Evolutionary conservation across 805 yeast genomes (phyloP), one percentile per base, ranked within the genome.

Genomic region (Metschnikowia peoriensis): DNA sequence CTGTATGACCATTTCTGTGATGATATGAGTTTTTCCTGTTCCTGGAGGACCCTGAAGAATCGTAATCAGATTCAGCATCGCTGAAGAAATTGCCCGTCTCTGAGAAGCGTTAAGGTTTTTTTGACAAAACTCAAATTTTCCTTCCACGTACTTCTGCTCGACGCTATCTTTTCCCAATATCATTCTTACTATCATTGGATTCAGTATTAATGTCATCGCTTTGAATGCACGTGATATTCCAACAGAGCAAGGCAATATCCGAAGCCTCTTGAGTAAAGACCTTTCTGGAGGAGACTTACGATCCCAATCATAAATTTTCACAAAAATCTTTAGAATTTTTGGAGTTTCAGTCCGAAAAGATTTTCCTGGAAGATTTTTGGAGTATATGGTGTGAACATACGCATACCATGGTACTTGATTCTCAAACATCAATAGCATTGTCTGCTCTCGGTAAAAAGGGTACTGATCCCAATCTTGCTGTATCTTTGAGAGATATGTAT

Each of bases 1-100:
- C 61, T 89, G 96, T 59, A 87, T 85, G 28, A 91, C 81, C 51
- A 92, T 88, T 0, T 96, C 85, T 1, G 96, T 92, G 0, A 97
- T 89, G 0, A 96, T 90, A n/a, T 89, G 93, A 0, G 97, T 91
- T 65, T 92, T 92, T 66, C 97, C 97, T 0, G 97, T 91, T 16
- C 78, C 79, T 4, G 97, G 97, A 10, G 97, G 97, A 14, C 97
- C 97, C 67, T 92, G 97, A 41, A 58, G 50, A 29, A 58, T 43
- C 16, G 54, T 42, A 28, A 58, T 44, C 6, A 58, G 58, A 28
- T 44, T 44, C 22, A 35, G 35, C 27, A 58, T 41, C 42, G 53
- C 60, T 28, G 56, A 41, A 9, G 38, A 73, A 16, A 91, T 90
- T 0, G 97, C 97, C 60, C 79, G 80, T 2, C 80, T 78, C 67